Evolutionary conservation across 2,329 filamentous ascomycete genomes (phyloP).

Genomic region (Trichoderma koningii): DNA sequence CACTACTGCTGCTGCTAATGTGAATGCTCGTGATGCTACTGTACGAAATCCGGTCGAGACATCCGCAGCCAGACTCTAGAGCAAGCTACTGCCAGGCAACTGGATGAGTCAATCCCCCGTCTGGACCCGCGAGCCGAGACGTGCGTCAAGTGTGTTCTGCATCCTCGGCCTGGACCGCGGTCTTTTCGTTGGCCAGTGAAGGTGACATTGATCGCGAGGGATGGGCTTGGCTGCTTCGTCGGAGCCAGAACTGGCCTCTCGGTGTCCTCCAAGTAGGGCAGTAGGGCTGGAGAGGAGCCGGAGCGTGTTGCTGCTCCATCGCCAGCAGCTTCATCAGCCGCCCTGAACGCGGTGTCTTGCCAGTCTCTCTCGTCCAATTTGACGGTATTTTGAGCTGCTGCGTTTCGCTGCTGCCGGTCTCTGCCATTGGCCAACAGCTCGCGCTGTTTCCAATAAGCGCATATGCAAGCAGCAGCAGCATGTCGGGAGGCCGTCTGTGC

Average conservation of each 20-base stretch:
- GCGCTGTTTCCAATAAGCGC: conserved; percentile 10
- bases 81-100: neutral
- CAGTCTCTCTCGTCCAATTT: neutral
- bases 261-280: no score
- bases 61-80: neutral
- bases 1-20: conserved; percentile 12
- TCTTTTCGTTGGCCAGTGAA: conserved; percentile 15
- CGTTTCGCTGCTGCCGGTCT: conserved; percentile 7
- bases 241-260: neutral
- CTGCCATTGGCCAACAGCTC: conserved; percentile 11
- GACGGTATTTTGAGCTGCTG: neutral
- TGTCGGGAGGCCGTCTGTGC: conserved; percentile 5
- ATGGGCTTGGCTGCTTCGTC: conserved; percentile 5
- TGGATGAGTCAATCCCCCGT: conserved; percentile 19
- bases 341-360: neutral
- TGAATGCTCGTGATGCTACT: conserved; percentile 12
- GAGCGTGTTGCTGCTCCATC: neutral
- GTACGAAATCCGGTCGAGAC: conserved; percentile 6
- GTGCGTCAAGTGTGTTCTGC: conserved; percentile 25
- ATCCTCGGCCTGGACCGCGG: conserved; percentile 20
- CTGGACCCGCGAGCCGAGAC: conserved; percentile 21
- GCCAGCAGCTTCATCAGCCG: conserved; percentile 16
- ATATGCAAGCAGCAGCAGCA: neutral
- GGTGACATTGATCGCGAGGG: neutral
- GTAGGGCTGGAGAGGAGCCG: conserved; percentile 3